Evolutionary conservation across 257 asterid species (phyloP).

Genomic region (Henckelia pumila): DNA sequence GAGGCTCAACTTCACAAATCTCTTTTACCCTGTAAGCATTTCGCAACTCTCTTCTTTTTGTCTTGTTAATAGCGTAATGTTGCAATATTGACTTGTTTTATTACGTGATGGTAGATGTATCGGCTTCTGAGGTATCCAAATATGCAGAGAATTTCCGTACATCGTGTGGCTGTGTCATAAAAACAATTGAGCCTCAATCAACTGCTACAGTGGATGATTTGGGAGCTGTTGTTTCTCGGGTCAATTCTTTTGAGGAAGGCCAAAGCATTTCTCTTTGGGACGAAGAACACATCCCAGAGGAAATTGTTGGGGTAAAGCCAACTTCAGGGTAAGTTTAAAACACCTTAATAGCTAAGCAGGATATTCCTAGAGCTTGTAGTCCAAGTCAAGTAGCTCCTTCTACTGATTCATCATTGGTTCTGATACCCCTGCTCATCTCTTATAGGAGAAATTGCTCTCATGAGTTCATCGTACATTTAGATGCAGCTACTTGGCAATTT

Average conservation of each 20-base stretch:
- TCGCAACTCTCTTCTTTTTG: constrained; percentile 8
- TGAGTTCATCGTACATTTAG: constrained; percentile 7
- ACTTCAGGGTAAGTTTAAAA: constrained; percentile 68
- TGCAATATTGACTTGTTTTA: constrained; percentile 10
- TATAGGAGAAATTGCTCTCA: constrained; percentile 14
- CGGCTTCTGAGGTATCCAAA: constrained; percentile 79
- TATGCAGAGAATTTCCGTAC: constrained; percentile 70
- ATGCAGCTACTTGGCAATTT: constrained; percentile 17
- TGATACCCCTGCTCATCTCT: constrained; percentile 19
- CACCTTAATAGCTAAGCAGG: constrained; percentile 4
- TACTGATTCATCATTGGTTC: constrained; percentile 24
- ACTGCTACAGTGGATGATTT: constrained; percentile 65
- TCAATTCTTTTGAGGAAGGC: constrained; percentile 65
- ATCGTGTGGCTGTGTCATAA: constrained; percentile 74
- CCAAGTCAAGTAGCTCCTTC: constrained; percentile 18
- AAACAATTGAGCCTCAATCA: constrained; percentile 90
- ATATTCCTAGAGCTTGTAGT: not conserved
- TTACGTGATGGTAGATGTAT: constrained; percentile 51
- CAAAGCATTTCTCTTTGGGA: constrained; percentile 70
- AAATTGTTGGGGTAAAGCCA: constrained; percentile 65
- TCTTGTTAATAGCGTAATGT: constrained; percentile 15
- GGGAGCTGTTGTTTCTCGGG: constrained; percentile 57
- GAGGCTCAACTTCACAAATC: constrained; percentile 94
- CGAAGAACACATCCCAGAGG: constrained; percentile 86
- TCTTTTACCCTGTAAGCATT: constrained; percentile 76